Base-by-base conservation (phyloP, 2,329 filamentous ascomycete species). In the Colletotrichum lindemuthianum region DNA sequence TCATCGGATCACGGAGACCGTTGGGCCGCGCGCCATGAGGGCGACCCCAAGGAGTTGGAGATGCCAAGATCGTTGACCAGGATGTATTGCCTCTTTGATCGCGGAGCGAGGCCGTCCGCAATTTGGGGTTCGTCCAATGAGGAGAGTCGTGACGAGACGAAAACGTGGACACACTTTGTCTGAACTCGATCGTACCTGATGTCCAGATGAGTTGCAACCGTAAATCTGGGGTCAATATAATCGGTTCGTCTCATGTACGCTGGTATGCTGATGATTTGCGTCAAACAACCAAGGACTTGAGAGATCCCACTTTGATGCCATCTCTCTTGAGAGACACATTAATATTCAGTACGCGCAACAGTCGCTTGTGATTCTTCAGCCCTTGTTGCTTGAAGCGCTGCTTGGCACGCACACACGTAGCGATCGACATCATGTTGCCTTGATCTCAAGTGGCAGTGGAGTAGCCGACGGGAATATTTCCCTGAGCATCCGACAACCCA, bases 11-110 rank as follows among this genome's bases (percentile, higher is more conserved):
- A 61, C 61, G 61, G 61, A 61, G 61, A 16, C 15, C 47, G 61
- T 56, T 65, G 58, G 45, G 36, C 61, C 61, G 61, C 58, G 40
- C 48, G 58, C 58, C 61, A 56, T 33, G 58, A 39, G 40, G 10
- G 13, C 45, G 36, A 41, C 40, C 34, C 41, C 39, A 11, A 44
- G 41, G 33, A 43, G 24, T 61, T 49, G 61, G 61, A 61, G 61
- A 56, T 43, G 61, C 61, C 58, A 56, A 61, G 45, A n/a, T 12
- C n/a, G 11, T 16, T 24, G 24, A 15, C 15, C 40, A 37, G 15
- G 33, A 15, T 41, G 36, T 58, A 16, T 56, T 61, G n/a, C 58
- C 45, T 12, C 6, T 52, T 61, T 34, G 6, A 54, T 34, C 39
- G 32, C 61, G 61, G 61, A 56, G 61, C 11, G 12, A 41, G 16